phyloP scores from a whole-genome alignment of 352 stramenopile genomes.

The Phytophthora uliginosa region DNA sequence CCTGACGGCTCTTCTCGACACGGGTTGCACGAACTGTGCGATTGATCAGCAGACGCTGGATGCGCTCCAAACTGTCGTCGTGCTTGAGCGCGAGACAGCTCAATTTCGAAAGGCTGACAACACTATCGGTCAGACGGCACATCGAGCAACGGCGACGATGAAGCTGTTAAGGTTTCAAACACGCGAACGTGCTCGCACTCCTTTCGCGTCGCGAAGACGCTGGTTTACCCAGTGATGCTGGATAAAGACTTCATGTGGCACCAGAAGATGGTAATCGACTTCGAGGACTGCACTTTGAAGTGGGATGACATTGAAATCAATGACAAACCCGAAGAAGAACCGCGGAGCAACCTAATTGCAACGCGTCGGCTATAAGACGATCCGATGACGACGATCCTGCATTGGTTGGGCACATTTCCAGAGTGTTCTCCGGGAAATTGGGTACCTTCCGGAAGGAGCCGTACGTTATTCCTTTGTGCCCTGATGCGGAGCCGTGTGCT shows the following conservation, averaged over 20 bases:
- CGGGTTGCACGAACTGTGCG: slow-evolving; percentile 1
- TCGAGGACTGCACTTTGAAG: background rate
- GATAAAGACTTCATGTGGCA: slow-evolving; percentile 7
- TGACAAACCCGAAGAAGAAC: background rate
- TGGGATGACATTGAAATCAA: background rate
- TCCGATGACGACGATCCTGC: background rate
- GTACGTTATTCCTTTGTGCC: background rate
- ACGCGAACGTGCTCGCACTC: background rate
- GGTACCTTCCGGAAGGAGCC: background rate
- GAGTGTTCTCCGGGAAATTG: slow-evolving; percentile 1
- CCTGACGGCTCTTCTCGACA: slow-evolving; percentile 3
- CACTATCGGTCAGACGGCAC: background rate
- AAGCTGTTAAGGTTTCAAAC: slow-evolving; percentile 5
- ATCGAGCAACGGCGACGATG: background rate
- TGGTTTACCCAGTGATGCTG: slow-evolving; percentile 7
- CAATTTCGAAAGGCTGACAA: background rate
- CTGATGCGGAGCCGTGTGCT: background rate
- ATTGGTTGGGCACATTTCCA: background rate
- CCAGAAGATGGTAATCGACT: slow-evolving; percentile 7
- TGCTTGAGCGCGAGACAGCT: background rate
- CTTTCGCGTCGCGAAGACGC: background rate
- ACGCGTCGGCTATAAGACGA: background rate
- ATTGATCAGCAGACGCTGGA: background rate
- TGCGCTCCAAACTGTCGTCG: background rate
- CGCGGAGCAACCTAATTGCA: background rate